Percentiles rank a stretch among this genome's conserved stretches.
These are phyloP conservation scores for Heteromeles arbutifolia DNA, from an alignment of 306 rosid genomes.

Conservation along the genomic window DNA sequence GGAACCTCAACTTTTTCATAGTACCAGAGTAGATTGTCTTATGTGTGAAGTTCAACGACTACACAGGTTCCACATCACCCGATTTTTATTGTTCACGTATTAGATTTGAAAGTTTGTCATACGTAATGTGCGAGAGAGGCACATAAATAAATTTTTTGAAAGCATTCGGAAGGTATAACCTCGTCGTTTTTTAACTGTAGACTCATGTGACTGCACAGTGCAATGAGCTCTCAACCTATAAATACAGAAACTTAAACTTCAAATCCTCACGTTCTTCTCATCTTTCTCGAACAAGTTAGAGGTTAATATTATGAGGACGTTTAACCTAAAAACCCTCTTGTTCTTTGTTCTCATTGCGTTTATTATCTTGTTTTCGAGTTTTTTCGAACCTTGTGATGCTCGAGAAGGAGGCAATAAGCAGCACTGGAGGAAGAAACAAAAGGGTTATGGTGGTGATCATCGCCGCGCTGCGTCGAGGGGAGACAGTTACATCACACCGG, in stretches of 20 bases:
- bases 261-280: no score
- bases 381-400: constrained; percentile 35
- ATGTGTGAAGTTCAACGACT: no score
- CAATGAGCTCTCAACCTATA: constrained; percentile 16
- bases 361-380: constrained; percentile 19
- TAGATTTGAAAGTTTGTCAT: accelerated
- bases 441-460: background rate
- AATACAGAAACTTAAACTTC: constrained; percentile 4
- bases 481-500: background rate
- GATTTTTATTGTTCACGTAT: no score
- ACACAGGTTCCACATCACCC: accelerated
- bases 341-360: constrained; percentile 25
- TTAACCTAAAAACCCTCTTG: constrained; percentile 21
- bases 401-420: constrained; percentile 24
- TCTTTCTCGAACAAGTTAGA: background rate
- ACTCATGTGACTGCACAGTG: constrained; percentile 45
- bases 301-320: constrained; percentile 13
- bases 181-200: constrained; percentile 21
- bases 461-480: background rate
- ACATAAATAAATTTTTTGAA: background rate
- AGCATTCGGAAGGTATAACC: background rate
- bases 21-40: no score
- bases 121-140: no score
- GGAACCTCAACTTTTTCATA: no score
- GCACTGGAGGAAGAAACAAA: constrained; percentile 16